Evolutionary conservation across 257 asterid genomes (phyloP).

Genomic region (Pogostemon cablin): DNA sequence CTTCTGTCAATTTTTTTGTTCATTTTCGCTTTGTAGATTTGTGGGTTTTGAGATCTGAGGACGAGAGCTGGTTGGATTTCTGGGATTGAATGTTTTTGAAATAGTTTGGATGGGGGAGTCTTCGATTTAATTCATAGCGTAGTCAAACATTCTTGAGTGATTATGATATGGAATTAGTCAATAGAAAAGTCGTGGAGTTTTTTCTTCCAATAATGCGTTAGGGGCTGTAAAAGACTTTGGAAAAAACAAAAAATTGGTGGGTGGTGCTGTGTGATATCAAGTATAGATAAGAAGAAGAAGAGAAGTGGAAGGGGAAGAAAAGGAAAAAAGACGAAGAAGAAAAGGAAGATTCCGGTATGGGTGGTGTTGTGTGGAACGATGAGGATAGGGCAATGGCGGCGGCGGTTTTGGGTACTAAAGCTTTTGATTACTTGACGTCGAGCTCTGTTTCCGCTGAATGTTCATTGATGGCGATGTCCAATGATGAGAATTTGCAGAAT

Average conservation of each 20-base stretch:
- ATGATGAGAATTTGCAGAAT: slow-evolving; percentile 70
- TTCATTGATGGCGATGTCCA: slow-evolving; percentile 66
- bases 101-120: slow-evolving; percentile 20
- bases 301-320: background rate
- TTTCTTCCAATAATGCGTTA: background rate
- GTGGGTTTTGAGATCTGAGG: slow-evolving; percentile 57
- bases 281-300: slow-evolving; percentile 6
- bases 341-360: slow-evolving; percentile 45
- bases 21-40: slow-evolving; percentile 30
- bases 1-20: slow-evolving; percentile 1
- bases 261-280: slow-evolving; percentile 10
- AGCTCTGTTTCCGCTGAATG: slow-evolving; percentile 65
- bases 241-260: slow-evolving; percentile 2
- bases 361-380: slow-evolving; percentile 53
- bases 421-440: slow-evolving; percentile 71
- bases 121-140: slow-evolving; percentile 28
- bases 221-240: slow-evolving; percentile 6
- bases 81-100: slow-evolving; percentile 29
- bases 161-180: slow-evolving; percentile 33
- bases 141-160: slow-evolving; percentile 16
- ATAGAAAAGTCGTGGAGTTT: slow-evolving; percentile 21
- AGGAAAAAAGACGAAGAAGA: background rate
- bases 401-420: slow-evolving; percentile 73
- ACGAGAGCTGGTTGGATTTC: slow-evolving; percentile 28
- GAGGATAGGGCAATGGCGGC: slow-evolving; percentile 77